Evolutionary conservation across 306 rosid species (phyloP).

Genomic region (Calophaca sinica): DNA sequence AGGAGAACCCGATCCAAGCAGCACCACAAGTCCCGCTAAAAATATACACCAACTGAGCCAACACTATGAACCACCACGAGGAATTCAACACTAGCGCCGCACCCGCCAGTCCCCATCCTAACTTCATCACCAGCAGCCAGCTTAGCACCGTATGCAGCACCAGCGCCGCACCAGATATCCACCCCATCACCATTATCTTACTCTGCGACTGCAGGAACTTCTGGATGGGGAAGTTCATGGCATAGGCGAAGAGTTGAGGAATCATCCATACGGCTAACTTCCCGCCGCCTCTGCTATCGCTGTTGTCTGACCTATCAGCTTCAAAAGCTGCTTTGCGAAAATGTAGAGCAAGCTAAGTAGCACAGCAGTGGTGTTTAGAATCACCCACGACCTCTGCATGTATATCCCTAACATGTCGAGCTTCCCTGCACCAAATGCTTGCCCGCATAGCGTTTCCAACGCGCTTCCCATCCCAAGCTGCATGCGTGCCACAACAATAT

Average conservation of each 20-base stretch:
- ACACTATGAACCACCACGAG: constrained; percentile 76
- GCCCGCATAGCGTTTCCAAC: constrained; percentile 87
- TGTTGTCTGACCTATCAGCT: constrained; percentile 65
- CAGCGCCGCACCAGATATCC: constrained; percentile 62
- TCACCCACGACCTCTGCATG: constrained; percentile 91
- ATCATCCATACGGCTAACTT: constrained; percentile 75
- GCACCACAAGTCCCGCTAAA: constrained; percentile 39
- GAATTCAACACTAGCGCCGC: constrained; percentile 69
- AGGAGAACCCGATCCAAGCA: constrained; percentile 82
- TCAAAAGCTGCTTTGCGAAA: constrained; percentile 58
- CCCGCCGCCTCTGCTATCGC: constrained; percentile 78
- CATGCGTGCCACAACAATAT: too few species aligned
- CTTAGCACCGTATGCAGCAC: constrained; percentile 65
- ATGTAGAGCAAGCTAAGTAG: constrained; percentile 54
- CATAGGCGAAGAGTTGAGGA: constrained; percentile 85
- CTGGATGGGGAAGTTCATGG: constrained; percentile 70
- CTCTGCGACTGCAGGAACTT: constrained; percentile 89
- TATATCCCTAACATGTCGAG: constrained; percentile 76
- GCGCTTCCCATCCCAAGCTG: constrained; percentile 96
- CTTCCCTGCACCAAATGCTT: constrained; percentile 81
- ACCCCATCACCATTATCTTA: constrained; percentile 85
- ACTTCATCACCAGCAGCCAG: constrained; percentile 69
- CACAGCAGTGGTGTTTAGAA: constrained; percentile 55
- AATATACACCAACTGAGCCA: constrained; percentile 65
- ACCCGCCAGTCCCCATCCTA: constrained; percentile 73